Evolutionary conservation across 805 yeast species (phyloP), one percentile per base, ranked within the genome.

Genomic region (Helenozyma rhizophorensis): DNA sequence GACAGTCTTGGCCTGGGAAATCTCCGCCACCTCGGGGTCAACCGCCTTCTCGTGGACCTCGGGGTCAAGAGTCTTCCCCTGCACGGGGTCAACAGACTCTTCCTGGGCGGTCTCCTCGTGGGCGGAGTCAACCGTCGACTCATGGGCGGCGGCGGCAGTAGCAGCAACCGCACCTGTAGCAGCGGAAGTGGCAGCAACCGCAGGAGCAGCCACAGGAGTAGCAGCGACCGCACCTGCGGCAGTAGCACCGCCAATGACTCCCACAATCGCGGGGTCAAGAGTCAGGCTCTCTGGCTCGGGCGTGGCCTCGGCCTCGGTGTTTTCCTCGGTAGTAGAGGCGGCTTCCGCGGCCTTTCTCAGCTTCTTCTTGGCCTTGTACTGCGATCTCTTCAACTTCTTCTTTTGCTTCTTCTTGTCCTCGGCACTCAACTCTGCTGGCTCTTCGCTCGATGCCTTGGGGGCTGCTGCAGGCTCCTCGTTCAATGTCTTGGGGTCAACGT

Each of bases 401-500:
- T 64, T 65, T 34, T 60, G 65, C 43, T 61, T 60, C 55, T 64
- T 60, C 51, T 32, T 39, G 37, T 46, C 47, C 25, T 37, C 43
- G 13, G 43, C 21, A 14, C 43, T 25, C 34, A 38, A 41, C 8
- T 19, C 41, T 5, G 37, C 28, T 6, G 39, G 13, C 17, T 27
- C 27, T 8, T 14, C 22, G 16, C 23, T 22, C 10, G 13, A 58
- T 14, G 54, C 49, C 25, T 41, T 37, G 26, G 38, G 42, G 11
- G 47, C 30, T n/a, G 32, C 47, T n/a, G 39, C 37, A 12, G 50
- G 22, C n/a, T n/a, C n/a, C 31, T 50, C 74, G 47, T 82, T 82
- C 45, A 83, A 67, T 32, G 73, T 67, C 55, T 58, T 57, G 19
- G 62, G 56, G 44, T 62, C 67, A 10, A 58, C 82, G 33, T 72